Evolutionary conservation across 2,329 filamentous ascomycete genomes (phyloP), one percentile per base, ranked within the genome.

Genomic region (Zymoseptoria tritici): DNA sequence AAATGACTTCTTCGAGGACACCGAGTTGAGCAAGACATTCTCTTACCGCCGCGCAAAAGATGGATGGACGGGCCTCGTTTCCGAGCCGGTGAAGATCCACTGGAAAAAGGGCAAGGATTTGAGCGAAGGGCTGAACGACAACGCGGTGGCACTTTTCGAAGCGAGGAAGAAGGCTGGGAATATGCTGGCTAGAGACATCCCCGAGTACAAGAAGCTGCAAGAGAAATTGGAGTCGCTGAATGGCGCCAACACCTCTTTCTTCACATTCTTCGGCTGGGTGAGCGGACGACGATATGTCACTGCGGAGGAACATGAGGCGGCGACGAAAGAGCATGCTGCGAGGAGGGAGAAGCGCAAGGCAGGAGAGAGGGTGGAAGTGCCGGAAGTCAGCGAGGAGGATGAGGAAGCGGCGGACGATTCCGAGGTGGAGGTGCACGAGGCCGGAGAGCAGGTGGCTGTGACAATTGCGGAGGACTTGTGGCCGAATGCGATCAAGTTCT

Each of bases 401-500:
- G 83, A 86, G 0, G 79, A 82, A 1, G 80, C 83, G 1, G 77
- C 84, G 29, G 83, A 87, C 64, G 83, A 87, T 66, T 82, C 86
- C 62, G 85, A 86, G 57, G 81, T 87, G 54, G 93, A 97, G 76
- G 87, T 96, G 67, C 96, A 94, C 80, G 88, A 89, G n/a, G 85
- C 85, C 51, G 93, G 90, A 21, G 91, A 95, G 67, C 88, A 92
- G 62, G 75, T 97, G 54, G 92, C 91, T 49, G 82, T 91, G 63
- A 81, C 85, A 61, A 80, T 97, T 67, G 85, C 88, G 8, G 92
- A 97, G 72, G 93, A 97, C 67, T 78, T 97, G 56, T 97, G 88
- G 87, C 89, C 90, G 54, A 85, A 86, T 64, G 93, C 92, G 60
- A 87, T 96, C 74, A 90, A 89, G 75, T 95, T 94, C 78, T 97